Conservation (phyloP, 768 basidiomycete genomes). For the Hericium erinaceus region DNA sequence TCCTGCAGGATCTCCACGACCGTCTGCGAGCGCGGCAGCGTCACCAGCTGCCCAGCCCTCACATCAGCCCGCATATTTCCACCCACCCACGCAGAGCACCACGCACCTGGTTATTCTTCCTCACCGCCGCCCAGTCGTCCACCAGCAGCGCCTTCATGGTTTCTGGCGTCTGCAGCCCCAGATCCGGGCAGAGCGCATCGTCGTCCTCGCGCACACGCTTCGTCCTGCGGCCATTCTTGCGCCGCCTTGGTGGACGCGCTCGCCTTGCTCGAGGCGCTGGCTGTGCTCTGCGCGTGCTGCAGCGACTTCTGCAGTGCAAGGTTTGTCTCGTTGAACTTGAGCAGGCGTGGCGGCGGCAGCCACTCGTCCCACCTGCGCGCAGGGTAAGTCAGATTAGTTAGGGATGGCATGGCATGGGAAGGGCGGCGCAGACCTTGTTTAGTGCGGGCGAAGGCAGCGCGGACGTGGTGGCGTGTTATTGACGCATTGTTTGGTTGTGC, state of each 20-base stretch:
- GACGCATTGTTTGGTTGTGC: too few relatives aligned
- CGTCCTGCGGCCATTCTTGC: constrained; percentile 42
- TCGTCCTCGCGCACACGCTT: constrained; percentile 14
- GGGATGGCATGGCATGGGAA: too few relatives aligned
- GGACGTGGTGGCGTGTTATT: too few relatives aligned
- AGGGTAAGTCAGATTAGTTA: too few relatives aligned
- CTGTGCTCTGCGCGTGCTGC: constrained; percentile 33
- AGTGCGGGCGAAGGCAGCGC: too few relatives aligned
- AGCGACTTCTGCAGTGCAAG: constrained; percentile 70
- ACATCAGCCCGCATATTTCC: too few relatives aligned
- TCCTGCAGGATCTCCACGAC: constrained; percentile 70
- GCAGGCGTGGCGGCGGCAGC: constrained; percentile 43
- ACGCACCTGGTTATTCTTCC: constrained; percentile 83
- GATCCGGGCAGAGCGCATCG: constrained; percentile 49
- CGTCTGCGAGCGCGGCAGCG: constrained; percentile 70
- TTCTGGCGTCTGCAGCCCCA: constrained; percentile 87
- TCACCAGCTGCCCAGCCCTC: constrained; percentile 58
- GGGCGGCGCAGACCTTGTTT: too few relatives aligned
- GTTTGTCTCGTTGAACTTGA: constrained; percentile 80
- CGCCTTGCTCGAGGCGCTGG: constrained; percentile 24
- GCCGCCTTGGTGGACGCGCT: constrained; percentile 16
- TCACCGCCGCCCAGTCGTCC: constrained; percentile 96
- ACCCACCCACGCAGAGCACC: too few relatives aligned
- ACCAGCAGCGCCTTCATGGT: constrained; percentile 76
- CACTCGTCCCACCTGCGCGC: too few relatives aligned